phyloP scores from a whole-genome alignment of 768 basidiomycete genomes.

The Exidia glandulosa region DNA sequence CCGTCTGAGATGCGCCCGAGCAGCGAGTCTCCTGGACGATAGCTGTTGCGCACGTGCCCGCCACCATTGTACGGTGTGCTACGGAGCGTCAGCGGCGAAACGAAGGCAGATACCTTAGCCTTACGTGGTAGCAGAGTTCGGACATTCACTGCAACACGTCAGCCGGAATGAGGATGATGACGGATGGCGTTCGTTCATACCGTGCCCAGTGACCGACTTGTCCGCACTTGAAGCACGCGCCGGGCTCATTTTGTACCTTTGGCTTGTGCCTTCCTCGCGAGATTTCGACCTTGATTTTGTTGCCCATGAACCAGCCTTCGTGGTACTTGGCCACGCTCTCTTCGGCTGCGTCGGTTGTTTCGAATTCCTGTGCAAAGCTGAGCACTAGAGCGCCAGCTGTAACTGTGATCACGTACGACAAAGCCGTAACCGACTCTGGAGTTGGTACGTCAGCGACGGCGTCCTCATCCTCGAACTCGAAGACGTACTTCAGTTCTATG shows the following conservation, averaged over 20 bases:
- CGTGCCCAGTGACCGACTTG: constrained; percentile 84
- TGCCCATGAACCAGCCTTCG: constrained; percentile 86
- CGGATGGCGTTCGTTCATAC: constrained; percentile 15
- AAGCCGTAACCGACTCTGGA: constrained; percentile 78
- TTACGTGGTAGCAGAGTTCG: constrained; percentile 23
- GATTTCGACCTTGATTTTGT: constrained; percentile 79
- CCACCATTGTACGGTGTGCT: not conserved
- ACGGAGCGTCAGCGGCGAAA: not conserved
- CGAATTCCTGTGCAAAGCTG: constrained; percentile 56
- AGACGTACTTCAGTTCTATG: constrained; percentile 76
- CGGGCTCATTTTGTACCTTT: constrained; percentile 62
- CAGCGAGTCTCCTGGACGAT: constrained; percentile 11
- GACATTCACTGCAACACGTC: constrained; percentile 49
- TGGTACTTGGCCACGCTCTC: constrained; percentile 82
- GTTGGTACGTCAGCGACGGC: constrained; percentile 4
- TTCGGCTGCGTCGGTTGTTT: constrained; percentile 67
- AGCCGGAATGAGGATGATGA: constrained; percentile 1
- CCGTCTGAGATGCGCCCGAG: constrained; percentile 40
- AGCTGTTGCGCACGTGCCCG: not conserved
- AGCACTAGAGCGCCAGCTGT: not conserved
- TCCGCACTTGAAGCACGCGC: constrained; percentile 82
- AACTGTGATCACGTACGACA: constrained; percentile 46
- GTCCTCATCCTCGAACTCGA: not conserved
- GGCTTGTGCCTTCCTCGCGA: constrained; percentile 76
- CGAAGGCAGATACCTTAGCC: not conserved